Conservation (phyloP, 805 yeast species). For the Saturnispora diversa region DNA sequence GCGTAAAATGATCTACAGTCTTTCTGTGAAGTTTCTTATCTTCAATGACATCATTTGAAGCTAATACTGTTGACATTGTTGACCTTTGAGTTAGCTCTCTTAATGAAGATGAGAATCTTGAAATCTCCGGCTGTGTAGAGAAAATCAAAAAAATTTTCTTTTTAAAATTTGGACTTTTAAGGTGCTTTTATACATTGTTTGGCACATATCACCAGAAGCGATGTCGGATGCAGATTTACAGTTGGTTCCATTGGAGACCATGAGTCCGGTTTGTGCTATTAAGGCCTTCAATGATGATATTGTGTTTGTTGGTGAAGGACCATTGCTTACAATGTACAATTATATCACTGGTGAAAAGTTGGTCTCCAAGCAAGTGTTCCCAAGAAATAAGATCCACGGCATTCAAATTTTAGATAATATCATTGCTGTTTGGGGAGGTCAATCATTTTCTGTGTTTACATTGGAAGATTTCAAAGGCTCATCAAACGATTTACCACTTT, state of each 20-base stretch:
- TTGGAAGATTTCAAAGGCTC: slow-evolving; percentile 25
- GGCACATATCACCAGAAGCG: background rate
- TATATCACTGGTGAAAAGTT: slow-evolving; percentile 31
- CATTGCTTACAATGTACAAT: slow-evolving; percentile 48
- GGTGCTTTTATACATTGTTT: too few species aligned
- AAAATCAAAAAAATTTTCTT: background rate
- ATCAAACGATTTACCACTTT: slow-evolving; percentile 31
- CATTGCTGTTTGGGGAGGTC: slow-evolving; percentile 54
- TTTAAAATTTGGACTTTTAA: background rate
- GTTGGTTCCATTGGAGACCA: slow-evolving; percentile 28
- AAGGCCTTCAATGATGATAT: slow-evolving; percentile 31
- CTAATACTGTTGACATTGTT: background rate
- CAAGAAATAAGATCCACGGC: slow-evolving; percentile 79
- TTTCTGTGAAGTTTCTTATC: slow-evolving; percentile 39
- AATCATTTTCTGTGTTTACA: slow-evolving; percentile 47
- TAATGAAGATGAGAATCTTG: background rate
- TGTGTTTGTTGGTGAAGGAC: slow-evolving; percentile 65
- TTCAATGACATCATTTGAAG: slow-evolving; percentile 10
- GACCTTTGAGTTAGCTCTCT: background rate
- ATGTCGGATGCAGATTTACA: background rate
- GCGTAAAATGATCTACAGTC: slow-evolving; percentile 71
- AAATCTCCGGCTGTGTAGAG: slow-evolving; percentile 2
- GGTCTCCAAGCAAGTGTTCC: slow-evolving; percentile 41
- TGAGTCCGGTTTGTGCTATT: slow-evolving; percentile 69
- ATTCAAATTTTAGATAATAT: slow-evolving; percentile 32